Evolutionary conservation across 345 rosid species (phyloP), one percentile per base, ranked within the genome.

Genomic region (Sonneratia caseolaris): DNA sequence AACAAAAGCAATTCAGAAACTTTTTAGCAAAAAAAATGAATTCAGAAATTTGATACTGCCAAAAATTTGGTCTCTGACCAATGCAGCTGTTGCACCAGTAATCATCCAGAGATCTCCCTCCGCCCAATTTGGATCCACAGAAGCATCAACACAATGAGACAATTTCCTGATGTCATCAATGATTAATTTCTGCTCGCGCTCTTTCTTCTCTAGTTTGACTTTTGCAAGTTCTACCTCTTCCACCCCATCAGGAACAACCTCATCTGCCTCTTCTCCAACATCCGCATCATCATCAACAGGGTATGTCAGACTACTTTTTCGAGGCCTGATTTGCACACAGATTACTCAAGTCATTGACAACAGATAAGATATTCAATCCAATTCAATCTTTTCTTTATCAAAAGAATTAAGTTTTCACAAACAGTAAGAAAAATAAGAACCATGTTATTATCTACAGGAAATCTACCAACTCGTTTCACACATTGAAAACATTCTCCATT

Each of bases 201-300:
- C 97, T 74, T 83, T 90, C 73, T 82, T 85, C 79, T 95, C 97
- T 68, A 95, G 92, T 83, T 84, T 76, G 67, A 95, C 76, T 83
- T 85, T 89, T 72, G 99, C 99, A 81, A 90, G 88, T 85, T 90
- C 99, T 57, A 95, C 97, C 83, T 95, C 99, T 82, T 90, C 92
- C 74, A 88, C 97, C 74, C 98, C 99, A 75, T 89, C 90, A 70
- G 99, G 99, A 80, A 92, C 99, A 77, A 95, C 88, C 78, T 89
- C 99, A 79, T 92, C 95, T 69, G 99, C 97, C 87, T 95, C 98
- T 82, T 95, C 99, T 78, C 87, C 98, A 78, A 95, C 86, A 83
- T 92, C 97, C 71, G 87, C 98, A 75, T 89, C 99, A 77, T 89
- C 99, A 85, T 95, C 99, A 70, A 87, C 81, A 66, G 92, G 94